These are phyloP conservation scores for Cladophialophora chaetospira DNA, from an alignment of 2,329 filamentous ascomycete species.

Conservation along the genomic window DNA sequence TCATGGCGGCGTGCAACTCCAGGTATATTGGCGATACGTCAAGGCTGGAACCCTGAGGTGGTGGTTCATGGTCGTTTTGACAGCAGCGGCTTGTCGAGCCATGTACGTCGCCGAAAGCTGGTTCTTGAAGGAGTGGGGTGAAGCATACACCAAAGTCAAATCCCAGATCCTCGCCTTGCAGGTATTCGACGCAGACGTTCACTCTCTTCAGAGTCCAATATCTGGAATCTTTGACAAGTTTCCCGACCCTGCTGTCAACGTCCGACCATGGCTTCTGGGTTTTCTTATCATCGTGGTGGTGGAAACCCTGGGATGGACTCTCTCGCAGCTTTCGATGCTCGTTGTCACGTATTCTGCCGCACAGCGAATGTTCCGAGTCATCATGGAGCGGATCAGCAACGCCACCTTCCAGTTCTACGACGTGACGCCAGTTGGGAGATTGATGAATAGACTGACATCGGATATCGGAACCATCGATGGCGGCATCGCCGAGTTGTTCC, in stretches of 20 bases:
- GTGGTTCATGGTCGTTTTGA: conserved; percentile 67
- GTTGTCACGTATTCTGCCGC: conserved; percentile 79
- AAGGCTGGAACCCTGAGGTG: conserved; percentile 74
- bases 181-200: conserved; percentile 24
- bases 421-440: conserved; percentile 79
- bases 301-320: conserved; percentile 61
- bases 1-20: conserved; percentile 72
- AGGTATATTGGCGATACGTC: conserved; percentile 83
- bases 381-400: conserved; percentile 71
- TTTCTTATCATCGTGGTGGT: conserved; percentile 67
- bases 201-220: conserved; percentile 32
- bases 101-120: conserved; percentile 69
- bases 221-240: conserved; percentile 52
- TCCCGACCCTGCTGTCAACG: conserved; percentile 67
- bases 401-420: conserved; percentile 91
- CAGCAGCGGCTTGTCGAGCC: conserved; percentile 62
- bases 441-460: conserved; percentile 90
- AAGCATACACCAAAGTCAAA: conserved; percentile 60
- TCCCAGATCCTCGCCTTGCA: conserved; percentile 35
- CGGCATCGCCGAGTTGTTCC: conserved; percentile 74
- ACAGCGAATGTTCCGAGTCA: conserved; percentile 70
- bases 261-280: conserved; percentile 72
- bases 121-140: conserved; percentile 86
- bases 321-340: conserved; percentile 68
- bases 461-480: conserved; percentile 90